Percentiles rank a stretch among this genome's conserved stretches.
These are phyloP conservation scores for Parsonsia alboflavescens DNA, from an alignment of 257 asterid species.

Conservation along the genomic window DNA sequence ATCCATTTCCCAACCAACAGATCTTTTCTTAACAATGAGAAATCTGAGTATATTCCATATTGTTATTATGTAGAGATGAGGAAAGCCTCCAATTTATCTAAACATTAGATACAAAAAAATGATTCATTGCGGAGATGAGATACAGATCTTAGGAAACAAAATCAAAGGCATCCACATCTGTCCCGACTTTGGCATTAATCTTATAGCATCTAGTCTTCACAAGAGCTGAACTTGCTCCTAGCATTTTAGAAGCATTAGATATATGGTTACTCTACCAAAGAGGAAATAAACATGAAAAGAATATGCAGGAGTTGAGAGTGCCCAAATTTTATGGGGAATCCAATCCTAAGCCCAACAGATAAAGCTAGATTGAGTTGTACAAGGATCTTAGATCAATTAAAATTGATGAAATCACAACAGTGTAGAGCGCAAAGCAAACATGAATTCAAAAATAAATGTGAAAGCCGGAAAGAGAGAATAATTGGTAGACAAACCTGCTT, in stretches of 20 bases:
- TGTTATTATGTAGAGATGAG: no score
- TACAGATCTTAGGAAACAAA: neutral
- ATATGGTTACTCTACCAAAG: neutral
- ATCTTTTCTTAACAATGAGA: neutral
- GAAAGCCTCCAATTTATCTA: neutral
- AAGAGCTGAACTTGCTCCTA: neutral
- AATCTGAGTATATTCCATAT: neutral
- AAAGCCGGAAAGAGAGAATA: neutral
- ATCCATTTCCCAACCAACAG: neutral
- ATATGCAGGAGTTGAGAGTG: neutral
- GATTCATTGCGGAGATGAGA: neutral
- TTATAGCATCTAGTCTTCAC: neutral
- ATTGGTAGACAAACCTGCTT: slow-evolving; percentile 53
- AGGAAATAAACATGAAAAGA: neutral
- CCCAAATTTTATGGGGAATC: neutral
- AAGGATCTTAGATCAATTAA: neutral
- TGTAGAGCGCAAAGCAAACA: neutral
- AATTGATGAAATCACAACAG: neutral
- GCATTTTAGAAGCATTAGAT: neutral
- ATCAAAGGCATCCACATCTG: neutral
- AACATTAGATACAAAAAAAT: neutral
- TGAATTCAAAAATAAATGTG: neutral
- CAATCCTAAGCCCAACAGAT: neutral
- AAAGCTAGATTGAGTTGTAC: neutral
- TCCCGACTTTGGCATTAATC: neutral